Evolutionary conservation across 768 basidiomycete species (phyloP).

Genomic region (Lactarius vividus): DNA sequence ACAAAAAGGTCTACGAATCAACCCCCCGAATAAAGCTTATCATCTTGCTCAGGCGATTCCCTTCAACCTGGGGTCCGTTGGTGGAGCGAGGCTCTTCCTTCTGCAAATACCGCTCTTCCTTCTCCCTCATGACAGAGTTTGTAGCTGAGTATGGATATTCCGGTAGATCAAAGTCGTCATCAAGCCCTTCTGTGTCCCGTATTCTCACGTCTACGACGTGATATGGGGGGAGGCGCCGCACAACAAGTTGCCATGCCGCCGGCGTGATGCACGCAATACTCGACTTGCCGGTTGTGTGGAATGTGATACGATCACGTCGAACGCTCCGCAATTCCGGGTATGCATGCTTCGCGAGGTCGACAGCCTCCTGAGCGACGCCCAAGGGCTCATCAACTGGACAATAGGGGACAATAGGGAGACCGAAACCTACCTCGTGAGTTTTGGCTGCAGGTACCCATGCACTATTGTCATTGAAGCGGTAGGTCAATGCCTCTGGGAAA

Average conservation of each 20-base stretch:
- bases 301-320: slow-evolving; percentile 23
- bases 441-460: slow-evolving; percentile 22
- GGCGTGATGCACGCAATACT: slow-evolving; percentile 26
- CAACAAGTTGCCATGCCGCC: slow-evolving; percentile 26
- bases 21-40: slow-evolving; percentile 19
- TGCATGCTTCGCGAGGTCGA: slow-evolving; percentile 22
- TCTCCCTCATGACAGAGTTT: not conserved
- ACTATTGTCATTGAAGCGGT: slow-evolving; percentile 25
- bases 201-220: slow-evolving; percentile 25
- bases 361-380: slow-evolving; percentile 16
- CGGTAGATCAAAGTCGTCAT: slow-evolving; percentile 12
- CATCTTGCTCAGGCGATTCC: slow-evolving; percentile 19
- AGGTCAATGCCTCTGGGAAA: slow-evolving; percentile 25
- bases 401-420: not conserved
- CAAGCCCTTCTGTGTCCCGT: slow-evolving; percentile 14
- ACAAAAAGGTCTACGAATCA: not conserved
- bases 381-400: not conserved
- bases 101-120: slow-evolving; percentile 6
- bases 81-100: not conserved
- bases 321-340: slow-evolving; percentile 18
- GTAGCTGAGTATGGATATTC: slow-evolving; percentile 9
- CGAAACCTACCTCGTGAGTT: slow-evolving; percentile 8
- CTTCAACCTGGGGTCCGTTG: not conserved
- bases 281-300: slow-evolving; percentile 24
- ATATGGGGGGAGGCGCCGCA: slow-evolving; percentile 22